Conservation (phyloP, 1,284 basidiomycete genomes). For the Singerocomus inundabilis region DNA sequence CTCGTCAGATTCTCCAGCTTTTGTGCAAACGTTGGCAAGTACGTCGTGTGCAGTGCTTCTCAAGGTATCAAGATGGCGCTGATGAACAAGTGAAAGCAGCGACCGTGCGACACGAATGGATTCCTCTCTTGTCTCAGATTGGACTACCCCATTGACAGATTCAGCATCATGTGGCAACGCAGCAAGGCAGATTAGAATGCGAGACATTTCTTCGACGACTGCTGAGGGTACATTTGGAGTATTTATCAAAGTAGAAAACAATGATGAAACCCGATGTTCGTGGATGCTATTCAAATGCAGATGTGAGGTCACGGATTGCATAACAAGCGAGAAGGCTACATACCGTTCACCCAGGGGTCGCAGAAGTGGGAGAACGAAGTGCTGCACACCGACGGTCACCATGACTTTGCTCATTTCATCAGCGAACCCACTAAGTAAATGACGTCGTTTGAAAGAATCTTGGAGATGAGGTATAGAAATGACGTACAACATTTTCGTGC, state of each 20-base stretch:
- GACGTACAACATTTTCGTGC: slow-evolving; percentile 31
- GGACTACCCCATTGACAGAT: neutral
- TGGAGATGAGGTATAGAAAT: neutral
- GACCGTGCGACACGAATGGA: slow-evolving; percentile 21
- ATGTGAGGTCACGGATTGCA: slow-evolving; percentile 1
- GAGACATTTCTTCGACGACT: slow-evolving; percentile 39
- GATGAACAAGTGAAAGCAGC: slow-evolving; percentile 47
- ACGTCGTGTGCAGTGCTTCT: slow-evolving; percentile 40
- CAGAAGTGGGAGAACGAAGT: slow-evolving; percentile 56
- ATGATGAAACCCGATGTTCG: slow-evolving; percentile 36
- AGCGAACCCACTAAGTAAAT: slow-evolving; percentile 43
- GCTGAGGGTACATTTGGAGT: slow-evolving; percentile 37
- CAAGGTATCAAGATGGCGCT: slow-evolving; percentile 52
- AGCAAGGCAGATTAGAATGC: slow-evolving; percentile 36
- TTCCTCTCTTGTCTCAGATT: slow-evolving; percentile 16
- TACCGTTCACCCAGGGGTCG: slow-evolving; percentile 46
- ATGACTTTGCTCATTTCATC: slow-evolving; percentile 45
- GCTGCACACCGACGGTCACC: slow-evolving; percentile 55
- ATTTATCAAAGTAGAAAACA: slow-evolving; percentile 48
- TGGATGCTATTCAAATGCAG: slow-evolving; percentile 39
- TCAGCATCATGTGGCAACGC: slow-evolving; percentile 11
- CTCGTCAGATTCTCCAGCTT: slow-evolving; percentile 35
- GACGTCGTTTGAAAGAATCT: neutral
- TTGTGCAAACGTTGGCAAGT: slow-evolving; percentile 36
- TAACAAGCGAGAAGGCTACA: slow-evolving; percentile 9